phyloP scores from a whole-genome alignment of 495 filamentous ascomycete genomes.

The Saxispiralis lemnorum region DNA sequence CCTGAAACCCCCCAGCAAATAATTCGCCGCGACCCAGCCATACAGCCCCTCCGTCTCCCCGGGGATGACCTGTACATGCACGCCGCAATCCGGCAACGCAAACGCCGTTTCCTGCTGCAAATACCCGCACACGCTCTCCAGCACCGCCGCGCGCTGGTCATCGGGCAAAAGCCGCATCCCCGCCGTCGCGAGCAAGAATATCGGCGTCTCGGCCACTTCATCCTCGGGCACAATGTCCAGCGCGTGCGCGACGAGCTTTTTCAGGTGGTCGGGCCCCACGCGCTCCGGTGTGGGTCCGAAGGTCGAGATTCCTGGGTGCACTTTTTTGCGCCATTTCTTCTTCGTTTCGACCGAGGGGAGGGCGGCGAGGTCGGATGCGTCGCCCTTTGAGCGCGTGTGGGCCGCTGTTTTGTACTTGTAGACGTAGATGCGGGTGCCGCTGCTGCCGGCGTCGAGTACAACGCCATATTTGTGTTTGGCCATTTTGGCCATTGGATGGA shows the following conservation, averaged over 20 bases:
- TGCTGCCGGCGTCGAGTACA: slow-evolving; percentile 53
- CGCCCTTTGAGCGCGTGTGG: slow-evolving; percentile 44
- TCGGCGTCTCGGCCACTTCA: slow-evolving; percentile 64
- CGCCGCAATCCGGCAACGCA: slow-evolving; percentile 68
- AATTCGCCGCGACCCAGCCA: slow-evolving; percentile 98
- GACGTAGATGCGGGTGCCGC: slow-evolving; percentile 80
- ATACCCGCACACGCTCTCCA: slow-evolving; percentile 69
- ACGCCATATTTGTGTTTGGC: slow-evolving; percentile 37
- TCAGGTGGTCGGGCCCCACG: slow-evolving; percentile 67
- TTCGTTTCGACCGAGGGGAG: slow-evolving; percentile 69
- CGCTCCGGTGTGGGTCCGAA: slow-evolving; percentile 60
- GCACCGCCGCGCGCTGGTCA: slow-evolving; percentile 47
- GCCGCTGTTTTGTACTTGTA: slow-evolving; percentile 76
- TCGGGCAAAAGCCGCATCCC: slow-evolving; percentile 82
- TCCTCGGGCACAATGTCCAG: slow-evolving; percentile 61
- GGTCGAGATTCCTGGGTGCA: slow-evolving; percentile 77
- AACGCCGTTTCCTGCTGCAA: slow-evolving; percentile 65
- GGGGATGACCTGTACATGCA: slow-evolving; percentile 86
- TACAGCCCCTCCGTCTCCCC: slow-evolving; percentile 96
- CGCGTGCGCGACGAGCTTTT: slow-evolving; percentile 65
- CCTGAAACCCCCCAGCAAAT: slow-evolving; percentile 79
- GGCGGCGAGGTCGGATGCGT: slow-evolving; percentile 40
- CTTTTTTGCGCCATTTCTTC: slow-evolving; percentile 83
- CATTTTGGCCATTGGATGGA: background rate
- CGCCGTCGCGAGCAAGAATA: slow-evolving; percentile 93